A percentile compares a stretch with the other conserved stretches of the same genome.
These are phyloP conservation scores for Linnemannia elongata DNA, from an alignment of 192 early-diverging fungal genomes.

Conservation along the genomic window DNA sequence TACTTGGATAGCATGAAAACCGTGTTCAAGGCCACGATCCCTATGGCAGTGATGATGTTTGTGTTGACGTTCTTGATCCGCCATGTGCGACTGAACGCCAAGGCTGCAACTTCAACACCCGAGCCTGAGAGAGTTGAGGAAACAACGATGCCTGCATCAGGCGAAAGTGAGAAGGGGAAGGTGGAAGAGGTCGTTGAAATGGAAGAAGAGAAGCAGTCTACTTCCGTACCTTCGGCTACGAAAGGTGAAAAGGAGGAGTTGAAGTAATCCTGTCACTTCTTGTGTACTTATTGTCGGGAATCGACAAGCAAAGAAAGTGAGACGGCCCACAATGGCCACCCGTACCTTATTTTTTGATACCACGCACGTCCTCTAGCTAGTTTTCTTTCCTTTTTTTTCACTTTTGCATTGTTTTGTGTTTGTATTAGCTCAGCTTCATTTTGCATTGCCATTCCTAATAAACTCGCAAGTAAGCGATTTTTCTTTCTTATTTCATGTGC, in stretches of 20 bases:
- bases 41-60: constrained; percentile 51
- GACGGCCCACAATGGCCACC: background rate
- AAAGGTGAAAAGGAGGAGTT: background rate
- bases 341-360: background rate
- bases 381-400: background rate
- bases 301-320: background rate
- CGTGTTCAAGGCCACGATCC: constrained; percentile 54
- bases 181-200: background rate
- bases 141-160: background rate
- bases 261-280: background rate
- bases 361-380: background rate
- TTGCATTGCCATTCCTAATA: background rate
- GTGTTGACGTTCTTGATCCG: constrained; percentile 40
- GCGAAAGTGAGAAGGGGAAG: background rate
- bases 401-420: no score
- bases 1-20: constrained; percentile 51
- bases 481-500: background rate
- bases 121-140: background rate
- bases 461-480: background rate
- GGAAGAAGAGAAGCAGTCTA: background rate
- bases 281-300: background rate
- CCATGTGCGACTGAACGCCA: constrained; percentile 33
- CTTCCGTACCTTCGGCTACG: background rate
- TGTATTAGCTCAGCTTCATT: background rate
- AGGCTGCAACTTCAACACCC: constrained; percentile 9